Evolutionary conservation across 2,329 filamentous ascomycete genomes (phyloP).

Genomic region (Cordyceps tenuipes): DNA sequence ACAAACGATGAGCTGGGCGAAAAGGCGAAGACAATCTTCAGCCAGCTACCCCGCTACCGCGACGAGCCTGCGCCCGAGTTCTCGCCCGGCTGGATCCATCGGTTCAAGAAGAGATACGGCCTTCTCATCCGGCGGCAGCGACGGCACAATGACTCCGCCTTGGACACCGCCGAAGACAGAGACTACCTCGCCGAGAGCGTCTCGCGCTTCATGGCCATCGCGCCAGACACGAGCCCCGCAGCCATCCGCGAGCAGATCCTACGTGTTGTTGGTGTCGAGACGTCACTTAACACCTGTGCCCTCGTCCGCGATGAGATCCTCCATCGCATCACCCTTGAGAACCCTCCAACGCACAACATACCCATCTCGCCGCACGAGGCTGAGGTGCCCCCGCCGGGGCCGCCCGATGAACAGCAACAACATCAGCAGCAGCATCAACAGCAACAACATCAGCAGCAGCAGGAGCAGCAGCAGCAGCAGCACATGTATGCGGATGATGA

Average conservation of each 20-base stretch:
- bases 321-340: constrained; percentile 23
- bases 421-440: neutral
- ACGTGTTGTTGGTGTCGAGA: constrained; percentile 46
- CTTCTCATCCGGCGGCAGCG: constrained; percentile 49
- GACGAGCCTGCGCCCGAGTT: constrained; percentile 53
- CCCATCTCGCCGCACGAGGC: constrained; percentile 1
- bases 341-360: neutral
- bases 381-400: constrained; percentile 14
- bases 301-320: constrained; percentile 51
- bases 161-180: constrained; percentile 47
- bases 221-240: constrained; percentile 49
- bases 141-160: constrained; percentile 38
- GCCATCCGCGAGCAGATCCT: constrained; percentile 51
- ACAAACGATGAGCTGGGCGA: constrained; percentile 56
- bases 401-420: constrained; percentile 15
- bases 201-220: constrained; percentile 50
- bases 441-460: no score
- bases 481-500: constrained; percentile 43
- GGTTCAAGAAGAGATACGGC: constrained; percentile 56
- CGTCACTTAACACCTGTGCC: constrained; percentile 44
- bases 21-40: constrained; percentile 52
- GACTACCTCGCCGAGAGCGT: constrained; percentile 53
- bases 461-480: constrained; percentile 19
- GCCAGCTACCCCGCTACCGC: constrained; percentile 50
- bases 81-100: constrained; percentile 55